A percentile compares a stretch with the other conserved stretches of the same genome.
phyloP scores from a whole-genome alignment of 129 eudicot species.

The Smallanthus sonchifolius region DNA sequence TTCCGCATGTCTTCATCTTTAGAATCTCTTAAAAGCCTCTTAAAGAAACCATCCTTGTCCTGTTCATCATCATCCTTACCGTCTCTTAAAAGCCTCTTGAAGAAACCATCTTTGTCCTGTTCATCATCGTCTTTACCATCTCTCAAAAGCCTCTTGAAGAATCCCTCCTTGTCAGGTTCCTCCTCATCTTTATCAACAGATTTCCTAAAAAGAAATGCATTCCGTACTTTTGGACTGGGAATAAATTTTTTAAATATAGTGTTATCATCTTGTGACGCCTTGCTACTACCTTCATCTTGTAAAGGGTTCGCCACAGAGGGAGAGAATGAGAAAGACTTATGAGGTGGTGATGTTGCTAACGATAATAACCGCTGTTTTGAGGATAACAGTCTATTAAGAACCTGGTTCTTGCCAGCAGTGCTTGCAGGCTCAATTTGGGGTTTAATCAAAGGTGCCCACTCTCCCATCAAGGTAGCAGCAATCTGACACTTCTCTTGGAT shows the following conservation, averaged over 20 bases:
- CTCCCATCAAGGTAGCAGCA: constrained; percentile 95
- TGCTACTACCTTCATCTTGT: constrained; percentile 64
- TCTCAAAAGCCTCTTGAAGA: constrained; percentile 55
- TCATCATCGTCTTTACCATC: constrained; percentile 56
- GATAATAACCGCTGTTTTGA: constrained; percentile 80
- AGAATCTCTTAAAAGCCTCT: constrained; percentile 66
- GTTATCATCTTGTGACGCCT: constrained; percentile 64
- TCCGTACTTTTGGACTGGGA: constrained; percentile 84
- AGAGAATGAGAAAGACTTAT: constrained; percentile 54
- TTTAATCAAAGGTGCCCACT: constrained; percentile 80
- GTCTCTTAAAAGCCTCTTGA: constrained; percentile 45
- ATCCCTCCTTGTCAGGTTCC: constrained; percentile 71
- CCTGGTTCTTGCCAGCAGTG: constrained; percentile 67
- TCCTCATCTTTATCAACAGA: constrained; percentile 67
- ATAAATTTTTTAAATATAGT: constrained; percentile 82
- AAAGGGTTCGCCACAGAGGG: constrained; percentile 46
- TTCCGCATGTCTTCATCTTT: constrained; percentile 60
- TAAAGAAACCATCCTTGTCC: constrained; percentile 76
- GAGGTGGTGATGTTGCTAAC: constrained; percentile 68
- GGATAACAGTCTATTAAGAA: constrained; percentile 68
- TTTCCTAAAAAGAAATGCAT: constrained; percentile 78
- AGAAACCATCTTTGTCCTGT: constrained; percentile 32
- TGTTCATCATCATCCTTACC: constrained; percentile 56
- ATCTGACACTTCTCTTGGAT: constrained; percentile 98
- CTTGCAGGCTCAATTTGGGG: constrained; percentile 48